Base-by-base conservation (phyloP, 257 asterid species). In the Solanum pinnatisectum region DNA sequence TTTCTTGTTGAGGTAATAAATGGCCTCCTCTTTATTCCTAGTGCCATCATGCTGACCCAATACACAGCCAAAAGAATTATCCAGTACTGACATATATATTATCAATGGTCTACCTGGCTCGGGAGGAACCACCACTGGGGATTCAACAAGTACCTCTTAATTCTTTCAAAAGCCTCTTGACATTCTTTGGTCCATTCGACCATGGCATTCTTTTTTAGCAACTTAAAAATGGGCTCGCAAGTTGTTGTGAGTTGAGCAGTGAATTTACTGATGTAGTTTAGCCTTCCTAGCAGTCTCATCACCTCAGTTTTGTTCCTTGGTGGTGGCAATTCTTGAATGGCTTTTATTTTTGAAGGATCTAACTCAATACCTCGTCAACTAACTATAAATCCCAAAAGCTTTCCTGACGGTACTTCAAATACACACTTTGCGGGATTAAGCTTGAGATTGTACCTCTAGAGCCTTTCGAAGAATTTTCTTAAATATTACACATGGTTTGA, bases 121-220 rank as follows among this genome's bases (percentile, higher is more conserved):
- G 0, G 18, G 16, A n/a, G 33, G 18, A 25, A 65, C 72, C 18
- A 65, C n/a, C 11, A n/a, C 18, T 4, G 0, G 4, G 0, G 33
- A 65, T 65, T 65, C 5, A 6, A 11, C 5, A n/a, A 11, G 16
- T 11, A n/a, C 4, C 0, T n/a, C 3, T n/a, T 65, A 1, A 65
- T 60, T 60, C 6, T 23, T 4, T 23, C 30, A 23, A 60, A 65
- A 4, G 2, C 4, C 1, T n/a, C 16, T n/a, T 7, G 11, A 56
- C 11, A 56, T 56, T 56, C 65, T 7, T 20, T 1, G 0, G 25
- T 56, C 10, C 11, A 56, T 8, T 56, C 2, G 4, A 56, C 1
- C 1, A 0, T 56, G 0, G 4, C 4, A 2, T 20, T 56, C 10
- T 56, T 56, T 18, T 20, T 20, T 20, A 56, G 3, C 10, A 18